Evolutionary conservation across 495 filamentous ascomycete genomes (phyloP).

Genomic region (Daldinia grandis): DNA sequence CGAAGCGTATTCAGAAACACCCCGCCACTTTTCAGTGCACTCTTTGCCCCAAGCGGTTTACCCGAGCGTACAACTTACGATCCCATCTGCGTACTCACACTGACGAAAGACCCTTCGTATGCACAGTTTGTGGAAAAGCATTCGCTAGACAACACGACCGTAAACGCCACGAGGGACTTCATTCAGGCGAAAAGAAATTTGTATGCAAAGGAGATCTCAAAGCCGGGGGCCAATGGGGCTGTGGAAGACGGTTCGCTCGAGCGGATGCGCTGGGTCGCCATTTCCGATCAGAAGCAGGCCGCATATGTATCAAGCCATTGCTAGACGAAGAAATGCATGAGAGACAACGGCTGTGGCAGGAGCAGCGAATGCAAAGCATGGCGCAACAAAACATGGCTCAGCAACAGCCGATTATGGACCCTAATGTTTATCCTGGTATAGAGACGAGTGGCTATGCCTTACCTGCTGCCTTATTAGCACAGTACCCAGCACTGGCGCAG

Average conservation of each 20-base stretch:
- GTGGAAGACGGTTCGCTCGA: slow-evolving; percentile 90
- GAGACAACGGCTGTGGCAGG: slow-evolving; percentile 70
- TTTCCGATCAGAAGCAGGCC: slow-evolving; percentile 93
- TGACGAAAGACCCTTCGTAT: slow-evolving; percentile 93
- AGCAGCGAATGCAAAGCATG: slow-evolving; percentile 67
- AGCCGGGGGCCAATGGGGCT: slow-evolving; percentile 86
- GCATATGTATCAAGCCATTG: slow-evolving; percentile 94
- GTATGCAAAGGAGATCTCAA: slow-evolving; percentile 92
- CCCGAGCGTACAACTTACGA: slow-evolving; percentile 86
- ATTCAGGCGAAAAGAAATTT: slow-evolving; percentile 96
- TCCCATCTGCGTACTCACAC: slow-evolving; percentile 94
- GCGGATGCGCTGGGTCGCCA: slow-evolving; percentile 96
- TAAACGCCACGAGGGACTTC: slow-evolving; percentile 89
- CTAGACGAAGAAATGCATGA: slow-evolving; percentile 89
- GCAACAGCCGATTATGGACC: slow-evolving; percentile 60
- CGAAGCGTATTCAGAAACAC: slow-evolving; percentile 91
- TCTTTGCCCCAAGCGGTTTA: slow-evolving; percentile 87
- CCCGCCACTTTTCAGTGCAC: slow-evolving; percentile 90
- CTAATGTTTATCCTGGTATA: slow-evolving; percentile 57
- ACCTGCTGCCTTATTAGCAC: slow-evolving; percentile 85
- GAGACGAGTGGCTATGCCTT: slow-evolving; percentile 71
- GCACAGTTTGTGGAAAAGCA: slow-evolving; percentile 94
- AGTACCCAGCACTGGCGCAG: slow-evolving; percentile 88
- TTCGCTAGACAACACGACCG: slow-evolving; percentile 94
- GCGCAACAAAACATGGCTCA: slow-evolving; percentile 59